Base-by-base conservation (phyloP, 768 basidiomycete species). In the Multifurca ochricompacta region DNA sequence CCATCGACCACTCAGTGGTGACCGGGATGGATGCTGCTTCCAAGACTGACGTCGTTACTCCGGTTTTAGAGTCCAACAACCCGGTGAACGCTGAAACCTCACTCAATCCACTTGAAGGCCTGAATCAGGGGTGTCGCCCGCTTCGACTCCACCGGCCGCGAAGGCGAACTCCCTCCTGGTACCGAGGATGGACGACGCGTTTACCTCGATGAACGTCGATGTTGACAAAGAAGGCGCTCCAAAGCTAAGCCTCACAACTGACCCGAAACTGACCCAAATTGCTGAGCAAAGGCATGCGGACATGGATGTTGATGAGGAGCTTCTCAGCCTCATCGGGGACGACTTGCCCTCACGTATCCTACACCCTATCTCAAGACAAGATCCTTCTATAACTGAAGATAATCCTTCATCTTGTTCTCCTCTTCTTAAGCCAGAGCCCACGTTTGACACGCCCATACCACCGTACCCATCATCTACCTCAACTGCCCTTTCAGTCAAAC, bases 241-340 rank as follows among this genome's bases (percentile, higher is more conserved):
- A 23, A 53, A 58, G 25, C 18, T 40, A 8, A 36, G 7, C 27
- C 9, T 48, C 19, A 23, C 45, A 30, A 30, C 19, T 9, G 54
- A 51, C 16, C 18, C 21, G 31, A 42, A 45, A 37, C 44, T 14
- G 28, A 25, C 25, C 19, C 44, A 51, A 14, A 35, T 34, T 16
- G n/a, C 7, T 23, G 55, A 48, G 10, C 50, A 35, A 42, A 53
- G 74, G 48, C 69, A 54, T 71, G 70, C 68, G 65, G 71, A 82
- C 51, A 76, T 82, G 21, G 82, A 84, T 54, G 78, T 77, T 11
- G 76, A 77, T 10, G 72, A 84, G 59, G 86, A 87, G 67, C 67
- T 87, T 45, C 73, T 87, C 53, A 84, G 83, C 61, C 70, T 88
- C 23, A 71, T 88, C 28, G 85, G 84, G 62, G 83, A 59, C 4